Base-by-base conservation (phyloP, 331 rosid species). In the Erythrophleum ivorense region DNA sequence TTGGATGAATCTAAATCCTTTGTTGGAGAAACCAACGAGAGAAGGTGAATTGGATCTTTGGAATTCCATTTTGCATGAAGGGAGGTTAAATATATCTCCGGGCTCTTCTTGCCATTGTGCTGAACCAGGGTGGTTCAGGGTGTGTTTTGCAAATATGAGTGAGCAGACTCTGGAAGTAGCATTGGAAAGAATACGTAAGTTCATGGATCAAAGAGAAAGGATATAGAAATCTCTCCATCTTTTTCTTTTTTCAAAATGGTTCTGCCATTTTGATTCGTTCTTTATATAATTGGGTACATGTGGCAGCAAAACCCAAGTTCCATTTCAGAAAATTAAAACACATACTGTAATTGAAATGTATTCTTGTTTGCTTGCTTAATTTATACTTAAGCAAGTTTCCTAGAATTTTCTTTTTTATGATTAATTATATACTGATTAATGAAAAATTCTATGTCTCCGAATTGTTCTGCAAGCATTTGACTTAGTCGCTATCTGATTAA, bases 91-190 rank as follows among this genome's bases (percentile, higher is more conserved):
- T 71, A 95, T 95, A 41, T 93, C 98, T 18, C 99, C 99, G 1
- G 99, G 98, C 0, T 93, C 94, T 53, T 95, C 99, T 18, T 95
- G 98, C 80, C 98, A 88, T 62, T 93, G 97, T 78, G 87, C 91
- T 48, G 97, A 95, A 83, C 94, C 98, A 0, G 99, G 99, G n/a
- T 95, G 99, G 99, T 95, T 95, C 79, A 85, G 99, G 80, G 99
- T 95, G 34, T 95, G 99, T 50, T 95, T 95, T 81, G 98, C 98
- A 2, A 95, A 95, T 48, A 95, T 93, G 97, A 93, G 86, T 45
- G 94, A 95, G 63, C 78, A 77, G 0, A 92, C 98, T 0, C 88
- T 93, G 14, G 88, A 89, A 59, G 83, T 95, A 34, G 98, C 99
- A 15, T 69, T 95, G 63, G 73, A 86, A 13, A 89, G 99, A 73